Evolutionary conservation across 345 rosid genomes (phyloP).

Genomic region (Toxicodendron radicans): DNA sequence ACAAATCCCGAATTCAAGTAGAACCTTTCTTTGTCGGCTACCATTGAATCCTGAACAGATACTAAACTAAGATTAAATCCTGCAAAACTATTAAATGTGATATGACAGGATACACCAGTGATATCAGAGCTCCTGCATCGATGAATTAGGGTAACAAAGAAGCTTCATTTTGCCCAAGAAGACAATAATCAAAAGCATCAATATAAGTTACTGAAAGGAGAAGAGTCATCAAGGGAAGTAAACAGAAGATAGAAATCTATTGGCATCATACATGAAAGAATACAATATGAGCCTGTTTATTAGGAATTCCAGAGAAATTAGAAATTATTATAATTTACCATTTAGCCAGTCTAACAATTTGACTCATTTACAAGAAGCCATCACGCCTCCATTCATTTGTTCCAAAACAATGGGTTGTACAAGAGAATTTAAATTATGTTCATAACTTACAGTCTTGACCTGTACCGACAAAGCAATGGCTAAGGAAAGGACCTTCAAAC

Average conservation of each 20-base stretch:
- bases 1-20: too few species aligned
- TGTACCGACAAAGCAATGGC: slow-evolving; percentile 3
- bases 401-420: slow-evolving; percentile 7
- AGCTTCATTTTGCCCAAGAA: not conserved
- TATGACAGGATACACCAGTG: not conserved
- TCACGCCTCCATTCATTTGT: not conserved
- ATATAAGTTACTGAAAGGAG: not conserved
- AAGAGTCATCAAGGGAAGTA: not conserved
- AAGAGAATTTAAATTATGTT: slow-evolving; percentile 11
- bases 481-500: slow-evolving; percentile 13
- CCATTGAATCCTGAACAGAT: too few species aligned
- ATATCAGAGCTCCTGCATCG: not conserved
- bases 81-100: not conserved
- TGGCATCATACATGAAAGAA: not conserved
- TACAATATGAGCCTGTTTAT: not conserved
- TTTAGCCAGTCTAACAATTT: slow-evolving; percentile 10
- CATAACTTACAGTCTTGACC: slow-evolving; percentile 15
- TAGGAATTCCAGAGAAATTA: slow-evolving; percentile 8
- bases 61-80: too few species aligned
- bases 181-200: not conserved
- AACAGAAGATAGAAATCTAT: not conserved
- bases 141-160: not conserved
- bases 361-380: slow-evolving; percentile 20
- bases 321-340: slow-evolving; percentile 4
- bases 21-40: too few species aligned